These are phyloP conservation scores for Juglanconis juglandina DNA, from an alignment of 2,329 filamentous ascomycete genomes.

Conservation along the genomic window DNA sequence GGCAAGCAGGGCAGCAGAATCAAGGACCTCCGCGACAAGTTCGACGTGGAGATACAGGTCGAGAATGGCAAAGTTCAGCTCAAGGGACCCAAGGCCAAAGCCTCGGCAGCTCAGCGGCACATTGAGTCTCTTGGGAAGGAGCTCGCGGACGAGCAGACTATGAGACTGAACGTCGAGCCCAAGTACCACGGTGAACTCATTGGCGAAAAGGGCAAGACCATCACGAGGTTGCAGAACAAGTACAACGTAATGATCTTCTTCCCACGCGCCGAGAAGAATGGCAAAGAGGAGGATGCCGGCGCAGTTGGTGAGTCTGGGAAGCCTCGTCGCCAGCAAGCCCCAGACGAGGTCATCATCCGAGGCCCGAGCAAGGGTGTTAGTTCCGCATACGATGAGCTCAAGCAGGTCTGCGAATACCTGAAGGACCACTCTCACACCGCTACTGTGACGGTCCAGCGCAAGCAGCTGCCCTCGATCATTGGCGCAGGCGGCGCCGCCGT, in stretches of 20 bases:
- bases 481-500: constrained; percentile 86
- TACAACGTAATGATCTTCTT: constrained; percentile 97
- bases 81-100: constrained; percentile 93
- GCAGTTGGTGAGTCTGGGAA: constrained; percentile 65
- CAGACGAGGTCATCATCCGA: constrained; percentile 86
- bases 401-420: constrained; percentile 82
- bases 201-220: constrained; percentile 79
- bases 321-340: constrained; percentile 66
- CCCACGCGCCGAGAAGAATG: constrained; percentile 64
- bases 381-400: constrained; percentile 84
- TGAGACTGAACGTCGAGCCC: constrained; percentile 83
- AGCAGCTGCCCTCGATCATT: constrained; percentile 89
- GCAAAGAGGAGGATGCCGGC: constrained; percentile 71
- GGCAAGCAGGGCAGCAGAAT: constrained; percentile 67
- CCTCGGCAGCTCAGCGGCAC: constrained; percentile 78
- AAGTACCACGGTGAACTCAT: constrained; percentile 95
- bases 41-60: constrained; percentile 77
- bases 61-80: constrained; percentile 92
- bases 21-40: constrained; percentile 62
- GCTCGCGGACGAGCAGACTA: constrained; percentile 85
- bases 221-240: constrained; percentile 86
- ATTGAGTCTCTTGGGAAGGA: constrained; percentile 77
- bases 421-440: constrained; percentile 81
- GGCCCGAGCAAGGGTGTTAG: constrained; percentile 92
- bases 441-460: constrained; percentile 81